Evolutionary conservation across 352 stramenopile genomes (phyloP), one percentile per base, ranked within the genome.

Genomic region (Phytophthora parvispora): DNA sequence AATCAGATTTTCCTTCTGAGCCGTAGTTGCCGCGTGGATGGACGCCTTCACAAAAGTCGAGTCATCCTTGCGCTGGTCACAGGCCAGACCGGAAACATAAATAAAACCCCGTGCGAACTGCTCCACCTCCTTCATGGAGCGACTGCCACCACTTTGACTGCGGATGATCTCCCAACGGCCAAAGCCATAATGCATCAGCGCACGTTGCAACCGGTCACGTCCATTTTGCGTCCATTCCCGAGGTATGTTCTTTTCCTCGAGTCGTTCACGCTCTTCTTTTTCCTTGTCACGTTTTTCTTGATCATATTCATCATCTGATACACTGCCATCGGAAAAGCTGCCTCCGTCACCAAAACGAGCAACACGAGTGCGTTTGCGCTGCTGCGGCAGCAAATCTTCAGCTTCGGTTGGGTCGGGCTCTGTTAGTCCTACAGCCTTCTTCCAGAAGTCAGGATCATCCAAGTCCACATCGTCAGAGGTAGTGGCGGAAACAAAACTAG

Each of bases 391-490:
- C 18, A 89, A 78, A 15, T 87, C 84, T 34, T 84, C 75, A 1
- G 76, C 54, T 63, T 93, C 89, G 4, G 74, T 50, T 7, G 77
- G 78, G 8, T 97, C 90, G 2, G 90, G 87, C 7, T 97, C 90
- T 3, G 72, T 81, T 15, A 97, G 52, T 6, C 94, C 94, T 7
- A 98, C 92, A 1, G 99, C 97, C 76, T 99, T 99, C 63, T 99
- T 98, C 98, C 98, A 99, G 63, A 99, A 99, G 57, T 99, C 86
- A 2, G 98, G 98, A 75, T 99, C 98, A 61, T 99, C 94, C 18
- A 99, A 91, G 73, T 99, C 95, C n/a, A 99, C 89, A 65, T 99
- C 94, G 64, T 98, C 88, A 0, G 86, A 94, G 3, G 83, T 97
- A 16, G 81, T 94, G 0, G 90, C 87, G 2, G 91, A 94, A 28